Evolutionary conservation across 2,329 filamentous ascomycete species (phyloP).

Genomic region (Dactylonectria estremocensis): DNA sequence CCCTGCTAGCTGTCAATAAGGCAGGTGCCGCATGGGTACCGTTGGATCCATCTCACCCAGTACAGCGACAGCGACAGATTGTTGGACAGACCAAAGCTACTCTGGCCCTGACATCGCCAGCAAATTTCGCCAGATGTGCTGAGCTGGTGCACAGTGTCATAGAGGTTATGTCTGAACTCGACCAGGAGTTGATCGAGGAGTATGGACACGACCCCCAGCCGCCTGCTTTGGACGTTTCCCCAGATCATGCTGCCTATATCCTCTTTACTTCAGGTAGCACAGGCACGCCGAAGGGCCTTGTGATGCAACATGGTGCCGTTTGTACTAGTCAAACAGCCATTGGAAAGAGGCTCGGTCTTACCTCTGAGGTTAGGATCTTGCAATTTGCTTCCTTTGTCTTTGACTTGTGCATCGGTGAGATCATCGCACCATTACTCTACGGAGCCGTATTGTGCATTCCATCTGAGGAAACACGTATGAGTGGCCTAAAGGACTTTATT

Average conservation of each 20-base stretch:
- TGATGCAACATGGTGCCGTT: conserved; percentile 41
- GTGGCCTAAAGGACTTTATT: conserved; percentile 32
- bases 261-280: conserved; percentile 47
- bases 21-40: conserved; percentile 44
- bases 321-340: conserved; percentile 25
- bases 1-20: conserved; percentile 45
- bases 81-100: conserved; percentile 10
- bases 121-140: conserved; percentile 2
- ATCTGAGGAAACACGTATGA: conserved; percentile 39
- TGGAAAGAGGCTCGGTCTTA: conserved; percentile 27
- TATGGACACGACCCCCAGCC: not conserved
- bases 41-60: conserved; percentile 40
- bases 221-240: not conserved
- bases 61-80: conserved; percentile 22
- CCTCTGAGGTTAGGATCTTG: conserved; percentile 23
- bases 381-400: conserved; percentile 47
- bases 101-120: conserved; percentile 7
- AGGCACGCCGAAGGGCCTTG: conserved; percentile 42
- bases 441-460: conserved; percentile 45
- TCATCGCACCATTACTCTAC: conserved; percentile 11
- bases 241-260: conserved; percentile 26
- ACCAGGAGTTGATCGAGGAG: not conserved
- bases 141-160: conserved; percentile 5
- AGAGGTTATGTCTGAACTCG: not conserved
- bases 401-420: conserved; percentile 43